Percentiles rank a stretch among this genome's conserved stretches.
These are phyloP conservation scores for Solanum lignicaule DNA, from an alignment of 257 asterid genomes.

Conservation along the genomic window DNA sequence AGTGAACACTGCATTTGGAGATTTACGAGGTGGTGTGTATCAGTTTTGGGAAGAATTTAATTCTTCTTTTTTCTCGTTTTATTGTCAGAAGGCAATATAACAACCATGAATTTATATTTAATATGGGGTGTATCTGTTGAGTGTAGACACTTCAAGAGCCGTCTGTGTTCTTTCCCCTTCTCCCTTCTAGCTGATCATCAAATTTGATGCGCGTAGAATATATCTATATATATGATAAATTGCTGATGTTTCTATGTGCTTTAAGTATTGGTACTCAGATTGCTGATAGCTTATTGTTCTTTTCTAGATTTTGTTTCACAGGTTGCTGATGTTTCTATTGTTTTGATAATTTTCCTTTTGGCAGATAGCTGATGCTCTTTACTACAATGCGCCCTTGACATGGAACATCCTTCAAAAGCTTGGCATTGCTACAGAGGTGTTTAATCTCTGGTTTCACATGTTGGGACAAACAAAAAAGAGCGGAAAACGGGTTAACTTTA, in stretches of 20 bases:
- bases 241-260: neutral
- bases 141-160: neutral
- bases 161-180: neutral
- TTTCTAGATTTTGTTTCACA: neutral
- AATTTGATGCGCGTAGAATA: neutral
- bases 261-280: neutral
- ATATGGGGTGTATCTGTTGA: neutral
- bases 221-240: neutral
- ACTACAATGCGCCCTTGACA: conserved; percentile 67
- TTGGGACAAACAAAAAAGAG: conserved; percentile 78
- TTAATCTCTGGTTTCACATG: conserved; percentile 96
- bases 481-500: conserved; percentile 70
- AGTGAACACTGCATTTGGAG: neutral
- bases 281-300: neutral
- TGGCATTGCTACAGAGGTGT: conserved; percentile 77
- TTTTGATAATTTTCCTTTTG: neutral
- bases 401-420: conserved; percentile 82
- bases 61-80: neutral
- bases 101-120: neutral
- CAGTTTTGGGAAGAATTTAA: neutral
- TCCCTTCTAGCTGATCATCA: neutral
- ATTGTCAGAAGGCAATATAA: neutral
- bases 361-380: conserved; percentile 94
- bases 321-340: conserved; percentile 3
- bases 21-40: neutral